Evolutionary conservation across 2,329 filamentous ascomycete genomes (phyloP).

Genomic region (Leptoxyphium fumago): DNA sequence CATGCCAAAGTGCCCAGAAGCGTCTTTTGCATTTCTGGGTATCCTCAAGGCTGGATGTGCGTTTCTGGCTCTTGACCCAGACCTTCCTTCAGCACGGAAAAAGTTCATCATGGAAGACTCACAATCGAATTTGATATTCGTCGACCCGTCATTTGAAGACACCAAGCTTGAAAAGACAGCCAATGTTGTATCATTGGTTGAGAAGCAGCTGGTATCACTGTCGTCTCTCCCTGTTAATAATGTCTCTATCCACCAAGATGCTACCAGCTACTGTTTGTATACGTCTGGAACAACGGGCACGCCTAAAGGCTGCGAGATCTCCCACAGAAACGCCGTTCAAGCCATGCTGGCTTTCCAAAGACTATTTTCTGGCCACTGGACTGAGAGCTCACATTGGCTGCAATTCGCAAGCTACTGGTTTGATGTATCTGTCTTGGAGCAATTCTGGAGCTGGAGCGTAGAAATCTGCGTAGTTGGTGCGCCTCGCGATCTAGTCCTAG

Average conservation of each 20-base stretch:
- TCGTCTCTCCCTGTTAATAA: conserved; percentile 21
- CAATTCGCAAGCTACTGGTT: conserved; percentile 94
- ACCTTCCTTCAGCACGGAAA: conserved; percentile 57
- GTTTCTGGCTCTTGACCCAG: conserved; percentile 67
- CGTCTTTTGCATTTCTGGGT: conserved; percentile 68
- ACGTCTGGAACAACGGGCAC: conserved; percentile 78
- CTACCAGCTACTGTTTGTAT: conserved; percentile 70
- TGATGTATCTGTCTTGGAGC: conserved; percentile 82
- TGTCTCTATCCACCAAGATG: conserved; percentile 28
- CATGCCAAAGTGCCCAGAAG: conserved; percentile 74
- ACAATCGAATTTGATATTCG: conserved; percentile 33
- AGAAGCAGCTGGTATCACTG: conserved; percentile 14
- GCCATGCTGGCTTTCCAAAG: conserved; percentile 76
- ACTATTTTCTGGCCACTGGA: conserved; percentile 64
- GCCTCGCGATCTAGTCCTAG: conserved; percentile 69
- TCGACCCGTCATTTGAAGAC: conserved; percentile 23
- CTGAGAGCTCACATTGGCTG: conserved; percentile 59
- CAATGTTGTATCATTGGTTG: neutral
- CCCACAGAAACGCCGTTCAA: conserved; percentile 77
- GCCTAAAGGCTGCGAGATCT: conserved; percentile 78
- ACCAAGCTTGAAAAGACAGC: conserved; percentile 12
- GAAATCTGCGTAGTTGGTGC: conserved; percentile 74
- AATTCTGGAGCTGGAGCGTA: conserved; percentile 91
- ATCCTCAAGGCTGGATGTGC: conserved; percentile 70
- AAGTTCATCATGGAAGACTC: conserved; percentile 68